Evolutionary conservation across 208 protist species (phyloP).

Genomic region (Trypanosoma cruzi): DNA sequence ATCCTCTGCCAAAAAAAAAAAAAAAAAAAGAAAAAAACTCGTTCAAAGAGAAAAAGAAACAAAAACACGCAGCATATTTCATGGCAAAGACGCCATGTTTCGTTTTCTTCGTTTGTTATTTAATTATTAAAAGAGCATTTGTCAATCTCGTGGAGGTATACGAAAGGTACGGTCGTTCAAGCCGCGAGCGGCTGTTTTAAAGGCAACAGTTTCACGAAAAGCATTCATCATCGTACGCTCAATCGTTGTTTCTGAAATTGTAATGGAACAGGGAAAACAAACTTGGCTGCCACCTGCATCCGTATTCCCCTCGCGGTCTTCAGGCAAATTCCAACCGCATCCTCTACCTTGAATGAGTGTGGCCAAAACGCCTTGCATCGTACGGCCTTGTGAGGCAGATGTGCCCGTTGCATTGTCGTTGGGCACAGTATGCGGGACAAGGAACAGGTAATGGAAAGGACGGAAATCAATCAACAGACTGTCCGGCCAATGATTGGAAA

Average conservation of each 20-base stretch:
- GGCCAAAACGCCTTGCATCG: background rate
- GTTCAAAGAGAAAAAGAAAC: background rate
- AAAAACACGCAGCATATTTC: too few relatives aligned
- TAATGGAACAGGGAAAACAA: conserved; percentile 11
- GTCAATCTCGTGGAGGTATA: conserved; percentile 2
- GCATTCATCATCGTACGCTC: background rate
- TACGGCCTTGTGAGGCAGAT: background rate
- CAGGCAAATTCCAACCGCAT: background rate
- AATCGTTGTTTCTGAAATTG: conserved; percentile 22
- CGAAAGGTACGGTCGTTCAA: conserved; percentile 16
- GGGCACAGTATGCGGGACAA: conserved; percentile 6
- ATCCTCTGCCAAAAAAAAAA: conserved; percentile 1
- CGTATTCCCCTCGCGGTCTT: background rate
- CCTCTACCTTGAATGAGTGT: conserved; percentile 12
- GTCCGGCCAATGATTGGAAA: conserved; percentile 15
- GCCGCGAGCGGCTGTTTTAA: conserved; percentile 4
- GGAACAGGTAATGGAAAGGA: conserved; percentile 22
- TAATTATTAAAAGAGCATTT: conserved; percentile 5
- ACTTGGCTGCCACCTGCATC: background rate
- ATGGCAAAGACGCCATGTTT: background rate
- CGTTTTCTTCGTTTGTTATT: too few relatives aligned
- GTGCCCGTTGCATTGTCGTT: background rate
- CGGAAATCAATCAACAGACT: conserved; percentile 12
- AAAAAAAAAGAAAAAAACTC: conserved; percentile 1
- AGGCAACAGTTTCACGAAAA: conserved; percentile 8